These are phyloP conservation scores for Ceratocystis smalleyi DNA, from an alignment of 2,329 filamentous ascomycete genomes.

Conservation along the genomic window DNA sequence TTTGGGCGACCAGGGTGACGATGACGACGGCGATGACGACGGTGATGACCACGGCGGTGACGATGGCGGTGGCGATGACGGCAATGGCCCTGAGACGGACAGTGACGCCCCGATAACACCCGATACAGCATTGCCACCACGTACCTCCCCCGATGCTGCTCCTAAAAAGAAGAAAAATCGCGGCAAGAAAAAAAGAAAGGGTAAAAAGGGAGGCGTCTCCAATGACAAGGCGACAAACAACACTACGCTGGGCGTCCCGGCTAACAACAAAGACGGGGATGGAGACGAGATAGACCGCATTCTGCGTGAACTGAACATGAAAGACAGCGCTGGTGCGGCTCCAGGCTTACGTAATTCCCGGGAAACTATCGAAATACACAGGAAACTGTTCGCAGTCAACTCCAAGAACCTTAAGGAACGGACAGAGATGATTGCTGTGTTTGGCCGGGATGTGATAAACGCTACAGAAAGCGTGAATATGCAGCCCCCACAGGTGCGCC, in stretches of 20 bases:
- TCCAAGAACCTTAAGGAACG: conserved; percentile 64
- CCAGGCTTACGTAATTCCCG: neutral
- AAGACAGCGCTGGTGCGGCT: neutral
- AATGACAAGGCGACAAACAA: conserved; percentile 20
- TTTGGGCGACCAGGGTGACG: conserved; percentile 31
- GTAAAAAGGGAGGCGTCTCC: conserved; percentile 26
- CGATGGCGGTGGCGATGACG: conserved; percentile 17
- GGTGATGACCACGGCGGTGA: conserved; percentile 25
- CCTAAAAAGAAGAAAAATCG: conserved; percentile 28
- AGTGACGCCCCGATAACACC: conserved; percentile 17
- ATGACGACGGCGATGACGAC: conserved; percentile 27
- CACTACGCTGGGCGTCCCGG: neutral
- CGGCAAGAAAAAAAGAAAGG: conserved; percentile 27
- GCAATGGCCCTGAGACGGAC: conserved; percentile 11
- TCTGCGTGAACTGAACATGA: conserved; percentile 29
- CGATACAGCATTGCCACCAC: neutral
- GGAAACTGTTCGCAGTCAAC: conserved; percentile 31
- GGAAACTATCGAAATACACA: neutral
- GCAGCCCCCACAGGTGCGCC: conserved; percentile 24
- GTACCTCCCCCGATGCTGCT: conserved; percentile 14
- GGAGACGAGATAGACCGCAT: conserved; percentile 43
- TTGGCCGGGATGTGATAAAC: conserved; percentile 42
- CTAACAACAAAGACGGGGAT: conserved; percentile 18
- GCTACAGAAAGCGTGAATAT: conserved; percentile 37
- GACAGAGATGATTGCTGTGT: conserved; percentile 70